These are phyloP conservation scores for Yamadazyma oceani DNA, from an alignment of 1,139 yeast species.

Conservation along the genomic window DNA sequence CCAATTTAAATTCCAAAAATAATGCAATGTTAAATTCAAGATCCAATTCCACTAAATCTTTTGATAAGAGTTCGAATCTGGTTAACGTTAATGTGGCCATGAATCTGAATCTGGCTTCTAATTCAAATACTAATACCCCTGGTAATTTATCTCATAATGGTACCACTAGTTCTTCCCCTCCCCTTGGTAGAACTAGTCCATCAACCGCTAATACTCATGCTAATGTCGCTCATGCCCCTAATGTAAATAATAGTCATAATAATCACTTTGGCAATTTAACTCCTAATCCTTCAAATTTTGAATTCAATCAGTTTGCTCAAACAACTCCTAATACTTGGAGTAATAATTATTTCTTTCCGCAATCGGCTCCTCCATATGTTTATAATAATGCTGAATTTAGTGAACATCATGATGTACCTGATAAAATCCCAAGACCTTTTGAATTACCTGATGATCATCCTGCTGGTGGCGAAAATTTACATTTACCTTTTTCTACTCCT, in stretches of 20 bases:
- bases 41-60: conserved; percentile 5
- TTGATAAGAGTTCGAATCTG: conserved; percentile 3
- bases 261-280: conserved; percentile 27
- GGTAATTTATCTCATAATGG: neutral
- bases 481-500: conserved; percentile 27
- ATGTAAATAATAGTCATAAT: neutral
- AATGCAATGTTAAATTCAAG: conserved; percentile 8
- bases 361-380: conserved; percentile 39
- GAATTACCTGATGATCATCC: conserved; percentile 34
- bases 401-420: conserved; percentile 9
- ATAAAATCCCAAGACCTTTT: conserved; percentile 29
- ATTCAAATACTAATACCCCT: neutral
- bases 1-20: conserved; percentile 3
- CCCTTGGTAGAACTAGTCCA: neutral
- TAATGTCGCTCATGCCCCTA: neutral
- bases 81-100: neutral
- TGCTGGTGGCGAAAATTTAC: conserved; percentile 12
- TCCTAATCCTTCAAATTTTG: conserved; percentile 29
- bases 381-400: conserved; percentile 16
- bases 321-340: conserved; percentile 33
- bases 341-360: conserved; percentile 26
- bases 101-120: conserved; percentile 2
- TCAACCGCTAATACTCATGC: neutral
- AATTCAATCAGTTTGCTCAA: conserved; percentile 11
- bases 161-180: neutral